These are phyloP conservation scores for Hyaloscypha variabilis DNA, from an alignment of 495 filamentous ascomycete species.

Conservation along the genomic window DNA sequence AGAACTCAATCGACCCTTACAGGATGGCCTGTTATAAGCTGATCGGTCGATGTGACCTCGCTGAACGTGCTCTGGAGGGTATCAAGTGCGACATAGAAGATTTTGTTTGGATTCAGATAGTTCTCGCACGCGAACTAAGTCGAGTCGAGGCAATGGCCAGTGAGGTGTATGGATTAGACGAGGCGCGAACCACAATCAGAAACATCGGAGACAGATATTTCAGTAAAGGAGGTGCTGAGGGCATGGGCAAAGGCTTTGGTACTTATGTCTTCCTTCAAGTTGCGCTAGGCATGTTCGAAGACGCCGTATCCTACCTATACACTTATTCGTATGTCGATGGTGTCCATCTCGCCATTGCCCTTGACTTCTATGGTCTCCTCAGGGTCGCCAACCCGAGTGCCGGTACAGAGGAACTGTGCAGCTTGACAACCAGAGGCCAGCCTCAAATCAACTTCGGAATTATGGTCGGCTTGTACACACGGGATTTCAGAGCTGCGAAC, in stretches of 20 bases:
- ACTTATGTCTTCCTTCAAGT: conserved; percentile 92
- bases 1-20: conserved; percentile 90
- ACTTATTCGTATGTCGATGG: conserved; percentile 86
- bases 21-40: conserved; percentile 98
- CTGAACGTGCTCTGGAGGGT: conserved; percentile 75
- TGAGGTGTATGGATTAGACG: conserved; percentile 85
- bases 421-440: conserved; percentile 67
- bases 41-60: conserved; percentile 90
- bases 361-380: conserved; percentile 89
- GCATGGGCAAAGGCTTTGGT: conserved; percentile 69
- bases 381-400: conserved; percentile 75
- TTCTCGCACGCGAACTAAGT: conserved; percentile 84
- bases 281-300: conserved; percentile 92
- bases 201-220: conserved; percentile 93
- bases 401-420: conserved; percentile 72
- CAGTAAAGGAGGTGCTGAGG: conserved; percentile 60
- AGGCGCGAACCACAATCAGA: conserved; percentile 79
- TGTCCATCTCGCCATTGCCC: conserved; percentile 89
- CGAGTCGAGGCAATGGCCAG: conserved; percentile 80
- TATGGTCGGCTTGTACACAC: conserved; percentile 93
- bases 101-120: conserved; percentile 97
- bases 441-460: conserved; percentile 93
- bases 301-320: conserved; percentile 88
- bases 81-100: conserved; percentile 84
- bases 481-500: conserved; percentile 88